A percentile compares a stretch with the other conserved stretches of the same genome.
Evolutionary conservation across 768 basidiomycete genomes (phyloP).

Genomic region (Pulveroboletus frians): DNA sequence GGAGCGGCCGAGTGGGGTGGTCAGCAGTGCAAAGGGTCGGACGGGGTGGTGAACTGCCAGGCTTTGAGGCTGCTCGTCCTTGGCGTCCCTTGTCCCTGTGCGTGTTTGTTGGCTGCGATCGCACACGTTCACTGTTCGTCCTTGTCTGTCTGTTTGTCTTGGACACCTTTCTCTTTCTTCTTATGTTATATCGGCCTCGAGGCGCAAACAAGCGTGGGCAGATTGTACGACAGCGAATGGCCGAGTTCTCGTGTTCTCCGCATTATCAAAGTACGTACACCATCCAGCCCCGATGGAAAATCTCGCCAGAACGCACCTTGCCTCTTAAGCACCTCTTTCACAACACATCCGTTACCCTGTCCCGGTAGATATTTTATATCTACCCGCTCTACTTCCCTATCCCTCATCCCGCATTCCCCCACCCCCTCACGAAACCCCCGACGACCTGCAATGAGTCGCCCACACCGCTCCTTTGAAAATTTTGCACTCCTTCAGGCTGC

Average conservation of each 20-base stretch:
- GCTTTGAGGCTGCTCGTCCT: not conserved
- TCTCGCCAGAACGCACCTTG: conserved; percentile 12
- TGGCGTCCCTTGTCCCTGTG: not conserved
- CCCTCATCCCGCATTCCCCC: not conserved
- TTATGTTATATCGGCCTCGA: conserved; percentile 24
- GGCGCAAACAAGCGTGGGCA: conserved; percentile 14
- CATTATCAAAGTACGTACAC: conserved; percentile 29
- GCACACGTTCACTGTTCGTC: conserved; percentile 7
- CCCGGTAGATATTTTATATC: conserved; percentile 10
- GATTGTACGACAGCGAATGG: conserved; percentile 8
- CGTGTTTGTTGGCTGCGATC: not conserved
- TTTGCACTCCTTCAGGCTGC: conserved; percentile 50
- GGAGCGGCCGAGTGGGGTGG: not conserved
- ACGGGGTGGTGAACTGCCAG: not conserved
- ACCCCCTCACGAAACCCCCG: conserved; percentile 24
- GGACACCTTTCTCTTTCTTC: conserved; percentile 1
- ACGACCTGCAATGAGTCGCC: conserved; percentile 35
- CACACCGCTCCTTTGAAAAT: conserved; percentile 37
- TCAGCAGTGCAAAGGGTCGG: conserved; percentile 1
- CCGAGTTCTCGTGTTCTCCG: conserved; percentile 10
- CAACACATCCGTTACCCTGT: not conserved
- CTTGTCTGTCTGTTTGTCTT: not conserved
- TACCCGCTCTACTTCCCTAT: conserved; percentile 10
- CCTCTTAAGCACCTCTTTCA: conserved; percentile 1
- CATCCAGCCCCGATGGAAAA: conserved; percentile 18